These are phyloP conservation scores for Physaria fendleri DNA, from an alignment of 345 rosid genomes.

Conservation along the genomic window DNA sequence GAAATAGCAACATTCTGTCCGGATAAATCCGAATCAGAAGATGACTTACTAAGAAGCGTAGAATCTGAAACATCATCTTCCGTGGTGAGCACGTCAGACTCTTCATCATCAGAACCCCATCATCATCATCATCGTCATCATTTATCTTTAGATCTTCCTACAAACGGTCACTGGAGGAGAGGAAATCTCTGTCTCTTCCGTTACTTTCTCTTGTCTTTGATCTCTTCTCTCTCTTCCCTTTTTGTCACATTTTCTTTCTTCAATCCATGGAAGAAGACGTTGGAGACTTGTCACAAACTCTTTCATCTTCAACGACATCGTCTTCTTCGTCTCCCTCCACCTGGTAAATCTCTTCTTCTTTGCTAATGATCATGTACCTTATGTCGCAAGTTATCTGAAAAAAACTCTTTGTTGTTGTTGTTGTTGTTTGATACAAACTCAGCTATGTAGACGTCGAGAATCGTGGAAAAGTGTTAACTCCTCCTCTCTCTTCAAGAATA, in stretches of 20 bases:
- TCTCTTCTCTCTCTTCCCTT: not conserved
- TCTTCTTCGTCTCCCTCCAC: slow-evolving; percentile 25
- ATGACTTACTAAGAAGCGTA: slow-evolving; percentile 33
- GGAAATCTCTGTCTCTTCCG: too few species aligned
- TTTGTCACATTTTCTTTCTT: slow-evolving; percentile 11
- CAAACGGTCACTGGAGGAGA: slow-evolving; percentile 34
- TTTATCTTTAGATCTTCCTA: slow-evolving; percentile 6
- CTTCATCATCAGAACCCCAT: slow-evolving; percentile 34
- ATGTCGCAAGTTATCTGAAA: not conserved
- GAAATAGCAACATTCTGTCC: not conserved
- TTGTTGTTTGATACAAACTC: not conserved
- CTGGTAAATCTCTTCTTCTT: slow-evolving; percentile 6
- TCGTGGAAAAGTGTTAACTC: slow-evolving; percentile 20
- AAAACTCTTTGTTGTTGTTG: not conserved
- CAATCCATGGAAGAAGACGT: slow-evolving; percentile 28
- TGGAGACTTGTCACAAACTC: slow-evolving; percentile 28
- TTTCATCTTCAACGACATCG: slow-evolving; percentile 25
- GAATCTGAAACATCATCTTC: slow-evolving; percentile 41
- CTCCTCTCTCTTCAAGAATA: slow-evolving; percentile 30
- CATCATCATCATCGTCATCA: slow-evolving; percentile 3
- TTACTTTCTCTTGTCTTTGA: slow-evolving; percentile 5
- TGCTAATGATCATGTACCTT: not conserved
- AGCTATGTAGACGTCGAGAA: slow-evolving; percentile 31
- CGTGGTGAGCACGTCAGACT: slow-evolving; percentile 50
- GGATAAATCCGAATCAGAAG: slow-evolving; percentile 15